Evolutionary conservation across 2,329 filamentous ascomycete species (phyloP).

Genomic region (Aspergillus ustus): DNA sequence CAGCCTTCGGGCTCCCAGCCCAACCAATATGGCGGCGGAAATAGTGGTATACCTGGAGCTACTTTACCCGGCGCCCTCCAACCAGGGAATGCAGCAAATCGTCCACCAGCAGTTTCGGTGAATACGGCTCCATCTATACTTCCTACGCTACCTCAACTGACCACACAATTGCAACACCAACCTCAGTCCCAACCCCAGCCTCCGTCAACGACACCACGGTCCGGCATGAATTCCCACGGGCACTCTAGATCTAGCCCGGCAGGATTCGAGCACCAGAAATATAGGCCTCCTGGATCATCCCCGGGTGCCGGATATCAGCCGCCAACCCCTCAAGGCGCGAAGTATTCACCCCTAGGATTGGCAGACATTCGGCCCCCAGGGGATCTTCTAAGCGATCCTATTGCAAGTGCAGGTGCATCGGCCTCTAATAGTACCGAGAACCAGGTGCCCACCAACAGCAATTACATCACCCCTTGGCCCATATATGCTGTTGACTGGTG

Average conservation of each 20-base stretch:
- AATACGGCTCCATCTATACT: constrained; percentile 63
- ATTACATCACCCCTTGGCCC: constrained; percentile 91
- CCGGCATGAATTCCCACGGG: constrained; percentile 69
- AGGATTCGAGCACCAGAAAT: constrained; percentile 62
- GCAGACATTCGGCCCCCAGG: constrained; percentile 88
- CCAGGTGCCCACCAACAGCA: constrained; percentile 75
- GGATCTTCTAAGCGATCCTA: constrained; percentile 75
- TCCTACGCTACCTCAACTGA: constrained; percentile 59
- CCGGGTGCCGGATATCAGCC: constrained; percentile 50
- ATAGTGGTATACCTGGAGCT: constrained; percentile 38
- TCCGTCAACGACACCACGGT: constrained; percentile 59
- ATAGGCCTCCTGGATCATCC: constrained; percentile 63
- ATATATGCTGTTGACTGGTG: constrained; percentile 99
- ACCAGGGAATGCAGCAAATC: constrained; percentile 53
- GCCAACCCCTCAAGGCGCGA: constrained; percentile 62
- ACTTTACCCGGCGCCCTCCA: constrained; percentile 66
- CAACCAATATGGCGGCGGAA: constrained; percentile 51
- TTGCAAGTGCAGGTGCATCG: constrained; percentile 61
- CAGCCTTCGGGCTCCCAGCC: constrained; percentile 60
- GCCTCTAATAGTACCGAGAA: constrained; percentile 68
- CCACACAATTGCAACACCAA: constrained; percentile 33
- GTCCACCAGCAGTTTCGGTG: constrained; percentile 57
- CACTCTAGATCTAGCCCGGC: constrained; percentile 87
- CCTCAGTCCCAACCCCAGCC: constrained; percentile 21
- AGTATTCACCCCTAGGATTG: constrained; percentile 87